These are phyloP conservation scores for Colletotrichum godetiae DNA, from an alignment of 2,329 filamentous ascomycete species.

Conservation along the genomic window DNA sequence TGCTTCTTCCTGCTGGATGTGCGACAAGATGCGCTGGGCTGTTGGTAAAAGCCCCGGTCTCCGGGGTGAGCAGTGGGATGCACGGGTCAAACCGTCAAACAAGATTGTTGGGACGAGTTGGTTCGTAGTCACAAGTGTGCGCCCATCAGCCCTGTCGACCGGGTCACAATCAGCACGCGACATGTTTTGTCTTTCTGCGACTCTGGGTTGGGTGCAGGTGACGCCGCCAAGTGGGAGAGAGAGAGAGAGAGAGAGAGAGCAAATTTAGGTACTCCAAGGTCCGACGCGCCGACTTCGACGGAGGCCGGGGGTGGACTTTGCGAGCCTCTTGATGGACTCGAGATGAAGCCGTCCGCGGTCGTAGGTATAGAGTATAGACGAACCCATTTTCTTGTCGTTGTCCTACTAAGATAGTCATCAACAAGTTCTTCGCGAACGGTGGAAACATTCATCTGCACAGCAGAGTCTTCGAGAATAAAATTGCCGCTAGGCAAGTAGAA, in stretches of 20 bases:
- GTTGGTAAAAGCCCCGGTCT: neutral
- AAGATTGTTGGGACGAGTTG: conserved; percentile 10
- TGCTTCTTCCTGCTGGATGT: conserved; percentile 11
- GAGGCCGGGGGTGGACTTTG: conserved; percentile 17
- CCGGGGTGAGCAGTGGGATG: neutral
- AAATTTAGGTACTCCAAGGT: conserved; percentile 7
- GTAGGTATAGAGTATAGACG: neutral
- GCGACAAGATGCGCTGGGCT: neutral
- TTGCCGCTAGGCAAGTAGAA: neutral
- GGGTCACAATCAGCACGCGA: conserved; percentile 15
- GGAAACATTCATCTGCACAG: neutral
- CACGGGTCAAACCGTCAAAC: conserved; percentile 1
- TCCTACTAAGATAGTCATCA: neutral
- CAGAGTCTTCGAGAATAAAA: neutral
- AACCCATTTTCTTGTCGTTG: neutral
- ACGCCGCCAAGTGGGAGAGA: neutral
- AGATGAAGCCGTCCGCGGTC: conserved; percentile 11
- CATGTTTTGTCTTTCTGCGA: neutral
- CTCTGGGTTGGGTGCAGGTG: neutral
- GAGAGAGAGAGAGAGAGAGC: neutral
- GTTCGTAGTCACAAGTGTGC: neutral
- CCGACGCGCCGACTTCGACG: conserved; percentile 9
- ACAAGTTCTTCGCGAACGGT: neutral
- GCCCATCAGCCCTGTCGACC: conserved; percentile 18
- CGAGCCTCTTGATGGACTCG: conserved; percentile 15